A percentile compares a stretch with the other conserved stretches of the same genome.
Evolutionary conservation across 164 flowering plant genomes (phyloP).

Genomic region (Magnolia changhungtana): DNA sequence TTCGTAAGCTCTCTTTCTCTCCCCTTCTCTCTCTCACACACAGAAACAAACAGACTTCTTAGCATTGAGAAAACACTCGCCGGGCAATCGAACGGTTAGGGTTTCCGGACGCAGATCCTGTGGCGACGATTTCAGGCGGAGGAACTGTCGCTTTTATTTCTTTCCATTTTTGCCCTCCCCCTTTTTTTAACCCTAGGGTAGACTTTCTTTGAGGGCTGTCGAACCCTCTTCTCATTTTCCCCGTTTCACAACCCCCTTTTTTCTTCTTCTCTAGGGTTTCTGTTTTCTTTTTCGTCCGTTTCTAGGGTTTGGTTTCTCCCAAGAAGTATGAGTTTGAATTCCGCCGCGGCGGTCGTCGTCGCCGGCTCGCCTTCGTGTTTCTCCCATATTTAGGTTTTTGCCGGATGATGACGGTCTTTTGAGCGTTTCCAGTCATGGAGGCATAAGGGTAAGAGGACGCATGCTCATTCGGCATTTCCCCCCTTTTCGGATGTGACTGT

Average conservation of each 20-base stretch:
- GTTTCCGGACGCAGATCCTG: slow-evolving; percentile 25
- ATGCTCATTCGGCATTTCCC: slow-evolving; percentile 13
- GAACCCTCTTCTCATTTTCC: neutral
- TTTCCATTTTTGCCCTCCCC: neutral
- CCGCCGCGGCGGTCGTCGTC: slow-evolving; percentile 9
- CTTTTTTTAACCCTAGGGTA: neutral
- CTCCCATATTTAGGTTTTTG: neutral
- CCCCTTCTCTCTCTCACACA: neutral
- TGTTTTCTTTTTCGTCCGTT: slow-evolving; percentile 5
- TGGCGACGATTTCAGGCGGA: neutral
- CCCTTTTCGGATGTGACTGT: neutral
- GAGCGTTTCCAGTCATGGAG: slow-evolving; percentile 16
- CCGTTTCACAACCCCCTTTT: neutral
- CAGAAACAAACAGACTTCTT: too few relatives aligned
- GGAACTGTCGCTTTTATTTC: slow-evolving; percentile 1
- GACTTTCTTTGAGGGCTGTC: neutral
- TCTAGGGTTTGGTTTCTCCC: slow-evolving; percentile 18
- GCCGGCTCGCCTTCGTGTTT: neutral
- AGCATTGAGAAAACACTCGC: neutral
- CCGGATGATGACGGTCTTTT: slow-evolving; percentile 36
- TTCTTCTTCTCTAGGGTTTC: neutral
- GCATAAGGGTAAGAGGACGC: slow-evolving; percentile 11
- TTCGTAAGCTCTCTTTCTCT: neutral
- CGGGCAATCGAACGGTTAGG: slow-evolving; percentile 34
- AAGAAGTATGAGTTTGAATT: slow-evolving; percentile 15